Percentiles rank a stretch among this genome's conserved stretches.
Conservation (phyloP, 2,329 filamentous ascomycete genomes). For the Diaporthe eres region DNA sequence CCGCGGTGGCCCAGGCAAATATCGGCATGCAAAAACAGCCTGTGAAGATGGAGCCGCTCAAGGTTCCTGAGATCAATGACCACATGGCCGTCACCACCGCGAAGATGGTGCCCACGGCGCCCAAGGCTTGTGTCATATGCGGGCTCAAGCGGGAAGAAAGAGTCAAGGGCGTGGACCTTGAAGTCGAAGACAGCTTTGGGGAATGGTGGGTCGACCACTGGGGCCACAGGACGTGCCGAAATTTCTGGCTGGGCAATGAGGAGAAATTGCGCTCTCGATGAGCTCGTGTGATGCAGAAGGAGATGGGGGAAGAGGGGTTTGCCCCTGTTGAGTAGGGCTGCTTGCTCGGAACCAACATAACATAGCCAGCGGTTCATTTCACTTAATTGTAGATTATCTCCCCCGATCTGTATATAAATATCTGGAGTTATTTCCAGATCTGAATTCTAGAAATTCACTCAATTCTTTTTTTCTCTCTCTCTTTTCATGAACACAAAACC, state of each 20-base stretch:
- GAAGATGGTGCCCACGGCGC: constrained; percentile 80
- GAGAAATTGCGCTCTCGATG: constrained; percentile 77
- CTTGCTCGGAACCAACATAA: constrained; percentile 11
- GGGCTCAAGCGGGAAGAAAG: constrained; percentile 91
- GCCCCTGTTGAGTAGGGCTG: background rate
- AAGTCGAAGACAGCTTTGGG: constrained; percentile 90
- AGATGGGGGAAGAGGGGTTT: too few species aligned
- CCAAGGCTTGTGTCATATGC: constrained; percentile 86
- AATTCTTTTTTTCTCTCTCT: too few species aligned
- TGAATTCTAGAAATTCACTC: background rate
- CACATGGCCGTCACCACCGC: constrained; percentile 77
- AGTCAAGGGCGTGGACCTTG: constrained; percentile 79
- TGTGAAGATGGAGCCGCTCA: constrained; percentile 54
- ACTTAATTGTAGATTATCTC: background rate
- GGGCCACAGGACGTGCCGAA: constrained; percentile 83
- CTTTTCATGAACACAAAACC: too few species aligned
- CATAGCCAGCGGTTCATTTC: background rate
- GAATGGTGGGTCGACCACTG: constrained; percentile 97
- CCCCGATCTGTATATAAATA: background rate
- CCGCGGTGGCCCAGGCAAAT: constrained; percentile 78
- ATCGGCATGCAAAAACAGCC: constrained; percentile 52
- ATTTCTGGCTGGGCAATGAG: constrained; percentile 88
- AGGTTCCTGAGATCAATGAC: constrained; percentile 79
- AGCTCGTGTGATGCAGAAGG: background rate
- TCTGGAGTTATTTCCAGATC: background rate